Percentiles rank a stretch among this genome's conserved stretches.
These are phyloP conservation scores for Primulina eburnea DNA, from an alignment of 257 asterid species.

Conservation along the genomic window DNA sequence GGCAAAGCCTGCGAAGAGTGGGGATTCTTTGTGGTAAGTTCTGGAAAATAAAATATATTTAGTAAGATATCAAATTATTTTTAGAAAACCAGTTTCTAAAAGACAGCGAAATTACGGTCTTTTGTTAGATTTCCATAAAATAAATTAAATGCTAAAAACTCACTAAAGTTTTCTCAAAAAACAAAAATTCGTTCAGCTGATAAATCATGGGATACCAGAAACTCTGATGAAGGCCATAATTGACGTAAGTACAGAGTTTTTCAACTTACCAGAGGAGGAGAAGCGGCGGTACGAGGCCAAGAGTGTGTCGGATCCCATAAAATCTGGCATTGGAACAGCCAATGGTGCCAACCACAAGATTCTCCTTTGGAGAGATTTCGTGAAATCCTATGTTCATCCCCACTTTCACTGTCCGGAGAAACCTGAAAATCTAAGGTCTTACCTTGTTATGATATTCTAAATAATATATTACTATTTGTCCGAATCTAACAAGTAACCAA, in stretches of 20 bases:
- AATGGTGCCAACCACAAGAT: conserved; percentile 24
- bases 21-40: conserved; percentile 52
- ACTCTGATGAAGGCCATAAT: conserved; percentile 23
- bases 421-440: conserved; percentile 32
- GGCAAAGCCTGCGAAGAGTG: conserved; percentile 42
- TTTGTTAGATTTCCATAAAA: too few relatives aligned
- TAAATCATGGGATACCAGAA: conserved; percentile 47
- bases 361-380: conserved; percentile 46
- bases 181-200: conserved; percentile 22
- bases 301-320: conserved; percentile 36
- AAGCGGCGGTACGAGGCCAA: conserved; percentile 31
- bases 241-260: conserved; percentile 26
- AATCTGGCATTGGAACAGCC: conserved; percentile 28
- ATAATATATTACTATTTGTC: too few relatives aligned
- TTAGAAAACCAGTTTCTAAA: too few relatives aligned
- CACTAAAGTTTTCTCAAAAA: too few relatives aligned
- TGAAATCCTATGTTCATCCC: conserved; percentile 46
- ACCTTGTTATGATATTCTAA: too few relatives aligned
- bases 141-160: too few relatives aligned
- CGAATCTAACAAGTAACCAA: too few relatives aligned
- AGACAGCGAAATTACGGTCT: too few relatives aligned
- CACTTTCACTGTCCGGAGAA: conserved; percentile 41
- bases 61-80: too few relatives aligned
- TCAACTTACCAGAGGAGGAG: conserved; percentile 32
- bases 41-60: too few relatives aligned